A percentile compares a stretch with the other conserved stretches of the same genome.
These are phyloP conservation scores for Eleusine coracana DNA, from an alignment of 176 grass and related monocot species.

Conservation along the genomic window DNA sequence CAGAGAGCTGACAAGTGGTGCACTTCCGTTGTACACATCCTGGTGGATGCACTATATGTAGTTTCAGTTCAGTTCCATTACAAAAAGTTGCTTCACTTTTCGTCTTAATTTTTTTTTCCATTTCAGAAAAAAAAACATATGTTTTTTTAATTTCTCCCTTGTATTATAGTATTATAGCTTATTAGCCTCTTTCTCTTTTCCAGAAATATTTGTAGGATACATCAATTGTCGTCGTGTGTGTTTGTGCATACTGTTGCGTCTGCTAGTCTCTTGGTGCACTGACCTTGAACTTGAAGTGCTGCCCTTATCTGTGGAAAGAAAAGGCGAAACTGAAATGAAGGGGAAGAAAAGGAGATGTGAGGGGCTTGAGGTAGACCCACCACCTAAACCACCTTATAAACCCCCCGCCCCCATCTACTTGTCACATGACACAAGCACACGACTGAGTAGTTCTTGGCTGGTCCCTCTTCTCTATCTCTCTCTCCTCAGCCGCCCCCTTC, in stretches of 20 bases:
- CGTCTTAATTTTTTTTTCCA: not conserved
- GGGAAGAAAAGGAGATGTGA: not conserved
- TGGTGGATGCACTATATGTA: conserved; percentile 27
- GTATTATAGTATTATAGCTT: too few relatives aligned
- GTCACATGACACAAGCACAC: conserved; percentile 35
- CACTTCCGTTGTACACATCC: conserved; percentile 16
- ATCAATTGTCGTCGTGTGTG: too few relatives aligned
- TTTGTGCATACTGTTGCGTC: not conserved
- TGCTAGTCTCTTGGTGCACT: conserved; percentile 11
- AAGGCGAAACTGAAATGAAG: conserved; percentile 37
- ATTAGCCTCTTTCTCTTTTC: too few relatives aligned
- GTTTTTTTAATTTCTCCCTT: too few relatives aligned
- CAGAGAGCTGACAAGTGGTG: conserved; percentile 5
- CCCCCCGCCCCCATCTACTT: conserved; percentile 30
- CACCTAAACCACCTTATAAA: conserved; percentile 75
- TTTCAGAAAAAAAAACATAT: too few relatives aligned
- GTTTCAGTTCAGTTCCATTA: conserved; percentile 22
- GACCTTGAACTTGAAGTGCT: conserved; percentile 30
- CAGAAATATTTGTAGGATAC: too few relatives aligned
- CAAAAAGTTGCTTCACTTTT: not conserved
- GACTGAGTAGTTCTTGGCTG: not conserved
- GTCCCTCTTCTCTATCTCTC: conserved; percentile 6
- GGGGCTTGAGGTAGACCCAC: conserved; percentile 59
- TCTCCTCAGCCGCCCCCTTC: too few relatives aligned
- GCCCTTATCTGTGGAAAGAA: conserved; percentile 45